phyloP scores from a whole-genome alignment of 495 filamentous ascomycete genomes.

The Lepidopterella palustris region DNA sequence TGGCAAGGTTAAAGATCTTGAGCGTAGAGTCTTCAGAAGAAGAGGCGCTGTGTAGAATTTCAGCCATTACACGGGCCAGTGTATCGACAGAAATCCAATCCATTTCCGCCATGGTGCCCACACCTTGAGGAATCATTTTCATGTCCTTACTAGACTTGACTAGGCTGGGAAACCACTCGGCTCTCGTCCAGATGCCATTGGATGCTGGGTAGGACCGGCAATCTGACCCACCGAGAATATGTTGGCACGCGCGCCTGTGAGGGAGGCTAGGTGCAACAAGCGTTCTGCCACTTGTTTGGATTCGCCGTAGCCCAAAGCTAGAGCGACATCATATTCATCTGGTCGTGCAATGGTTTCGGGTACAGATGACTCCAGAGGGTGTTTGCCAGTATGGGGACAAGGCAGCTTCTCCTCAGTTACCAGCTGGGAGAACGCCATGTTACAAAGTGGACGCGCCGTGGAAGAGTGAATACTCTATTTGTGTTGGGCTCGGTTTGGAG shows the following conservation, averaged over 20 bases:
- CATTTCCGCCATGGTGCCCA: not conserved
- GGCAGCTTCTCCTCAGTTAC: no score
- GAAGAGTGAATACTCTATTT: no score
- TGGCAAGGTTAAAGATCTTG: no score
- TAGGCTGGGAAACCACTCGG: not conserved
- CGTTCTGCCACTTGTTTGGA: conserved; percentile 16
- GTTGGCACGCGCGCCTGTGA: not conserved
- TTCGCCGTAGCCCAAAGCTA: conserved; percentile 12
- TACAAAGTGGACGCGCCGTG: no score
- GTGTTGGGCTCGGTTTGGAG: no score
- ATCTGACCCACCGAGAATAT: conserved; percentile 9
- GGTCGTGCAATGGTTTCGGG: not conserved
- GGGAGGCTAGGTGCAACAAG: not conserved
- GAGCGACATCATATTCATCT: not conserved
- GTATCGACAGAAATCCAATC: conserved; percentile 22
- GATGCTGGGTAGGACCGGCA: not conserved
- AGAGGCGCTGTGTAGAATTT: no score
- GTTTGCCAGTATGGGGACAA: no score
- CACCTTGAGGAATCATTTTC: not conserved
- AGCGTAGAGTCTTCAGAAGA: no score
- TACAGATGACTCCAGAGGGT: not conserved
- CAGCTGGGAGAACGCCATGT: no score
- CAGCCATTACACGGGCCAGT: not conserved
- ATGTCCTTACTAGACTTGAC: not conserved
- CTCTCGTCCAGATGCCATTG: not conserved